Conservation (phyloP, 2,329 filamentous ascomycete genomes). For the Stagonosporopsis tanaceti region DNA sequence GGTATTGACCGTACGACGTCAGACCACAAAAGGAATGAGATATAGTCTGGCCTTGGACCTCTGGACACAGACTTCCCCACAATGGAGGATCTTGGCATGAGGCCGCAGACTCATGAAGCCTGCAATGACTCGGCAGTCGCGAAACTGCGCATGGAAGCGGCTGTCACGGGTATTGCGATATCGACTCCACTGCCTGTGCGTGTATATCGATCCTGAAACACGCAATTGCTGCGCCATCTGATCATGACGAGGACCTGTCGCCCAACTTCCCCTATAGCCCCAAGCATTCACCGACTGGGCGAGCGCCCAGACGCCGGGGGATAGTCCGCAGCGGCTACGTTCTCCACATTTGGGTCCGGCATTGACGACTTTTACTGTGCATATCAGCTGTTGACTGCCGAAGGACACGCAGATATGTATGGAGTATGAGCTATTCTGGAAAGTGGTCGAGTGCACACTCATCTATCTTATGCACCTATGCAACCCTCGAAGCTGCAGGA, state of each 20-base stretch:
- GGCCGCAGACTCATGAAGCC: neutral
- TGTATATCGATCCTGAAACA: neutral
- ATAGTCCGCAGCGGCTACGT: neutral
- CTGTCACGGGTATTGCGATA: neutral
- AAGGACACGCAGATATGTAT: neutral
- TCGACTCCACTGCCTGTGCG: neutral
- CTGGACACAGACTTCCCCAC: neutral
- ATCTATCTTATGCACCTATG: neutral
- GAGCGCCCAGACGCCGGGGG: neutral
- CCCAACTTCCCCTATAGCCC: neutral
- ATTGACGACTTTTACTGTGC: neutral
- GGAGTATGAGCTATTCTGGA: neutral
- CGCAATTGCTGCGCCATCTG: neutral
- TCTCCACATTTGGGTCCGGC: constrained; percentile 9
- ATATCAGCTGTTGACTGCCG: constrained; percentile 3
- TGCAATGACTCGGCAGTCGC: neutral
- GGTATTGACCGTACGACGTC: neutral
- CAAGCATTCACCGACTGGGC: neutral
- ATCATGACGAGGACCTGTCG: neutral
- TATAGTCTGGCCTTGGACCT: neutral
- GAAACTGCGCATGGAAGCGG: neutral
- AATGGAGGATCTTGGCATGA: neutral
- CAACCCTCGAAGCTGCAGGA: neutral
- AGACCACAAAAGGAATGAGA: neutral
- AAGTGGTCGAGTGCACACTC: neutral